These are phyloP conservation scores for Paramecium sexaurelia DNA, from an alignment of 73 alveolate species.

Conservation along the genomic window DNA sequence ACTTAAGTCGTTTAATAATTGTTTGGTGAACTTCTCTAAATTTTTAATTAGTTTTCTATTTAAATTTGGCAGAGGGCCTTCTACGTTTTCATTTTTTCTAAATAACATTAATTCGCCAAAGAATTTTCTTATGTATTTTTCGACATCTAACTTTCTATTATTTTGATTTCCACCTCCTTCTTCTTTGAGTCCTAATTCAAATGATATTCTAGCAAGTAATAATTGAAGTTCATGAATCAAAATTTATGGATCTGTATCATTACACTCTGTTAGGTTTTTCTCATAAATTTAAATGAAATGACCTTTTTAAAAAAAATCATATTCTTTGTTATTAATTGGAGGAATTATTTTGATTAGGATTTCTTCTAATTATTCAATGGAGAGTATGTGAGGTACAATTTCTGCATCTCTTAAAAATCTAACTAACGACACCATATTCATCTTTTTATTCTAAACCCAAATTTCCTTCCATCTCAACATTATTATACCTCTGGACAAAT, in stretches of 20 bases:
- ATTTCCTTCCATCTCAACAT: constrained; percentile 65
- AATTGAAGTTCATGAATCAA: constrained; percentile 62
- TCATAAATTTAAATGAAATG: constrained; percentile 53
- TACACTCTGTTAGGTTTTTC: not conserved
- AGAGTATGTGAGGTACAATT: constrained; percentile 57
- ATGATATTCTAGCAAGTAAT: constrained; percentile 62
- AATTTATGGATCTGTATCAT: constrained; percentile 55
- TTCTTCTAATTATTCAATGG: constrained; percentile 58
- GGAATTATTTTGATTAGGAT: constrained; percentile 56
- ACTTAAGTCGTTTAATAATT: constrained; percentile 41
- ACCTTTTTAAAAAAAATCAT: constrained; percentile 58
- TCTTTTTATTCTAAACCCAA: constrained; percentile 44
- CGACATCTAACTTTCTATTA: constrained; percentile 33
- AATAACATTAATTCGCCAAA: constrained; percentile 49
- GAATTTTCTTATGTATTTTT: constrained; percentile 7
- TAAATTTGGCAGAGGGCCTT: constrained; percentile 57
- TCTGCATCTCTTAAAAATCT: constrained; percentile 64
- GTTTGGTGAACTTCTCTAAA: constrained; percentile 9
- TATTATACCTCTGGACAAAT: not conserved
- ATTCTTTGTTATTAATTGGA: constrained; percentile 56
- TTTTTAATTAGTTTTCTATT: constrained; percentile 57
- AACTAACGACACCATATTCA: constrained; percentile 42
- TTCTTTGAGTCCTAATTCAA: constrained; percentile 62
- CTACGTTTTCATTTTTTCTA: constrained; percentile 51
- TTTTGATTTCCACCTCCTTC: constrained; percentile 38